These are phyloP conservation scores for Monosporozyma siamensis DNA, from an alignment of 805 yeast species.

Conservation along the genomic window DNA sequence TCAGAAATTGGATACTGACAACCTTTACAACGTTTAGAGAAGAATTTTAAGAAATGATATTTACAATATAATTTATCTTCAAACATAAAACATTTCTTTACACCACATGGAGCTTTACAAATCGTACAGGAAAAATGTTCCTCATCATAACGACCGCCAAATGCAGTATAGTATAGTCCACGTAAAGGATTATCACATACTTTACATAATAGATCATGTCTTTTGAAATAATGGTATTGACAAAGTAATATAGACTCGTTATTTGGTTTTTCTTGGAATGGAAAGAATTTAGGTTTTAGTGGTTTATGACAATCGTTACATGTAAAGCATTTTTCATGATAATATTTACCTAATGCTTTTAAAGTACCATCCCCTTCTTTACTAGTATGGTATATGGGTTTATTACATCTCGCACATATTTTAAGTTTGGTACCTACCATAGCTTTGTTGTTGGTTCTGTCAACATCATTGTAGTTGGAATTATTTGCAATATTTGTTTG, in stretches of 20 bases:
- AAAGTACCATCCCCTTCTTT: slow-evolving; percentile 38
- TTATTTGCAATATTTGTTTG: not conserved
- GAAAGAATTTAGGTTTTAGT: slow-evolving; percentile 84
- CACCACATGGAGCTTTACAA: slow-evolving; percentile 78
- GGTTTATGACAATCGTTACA: slow-evolving; percentile 77
- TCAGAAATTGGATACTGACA: slow-evolving; percentile 85
- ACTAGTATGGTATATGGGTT: not conserved
- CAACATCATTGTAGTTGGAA: not conserved
- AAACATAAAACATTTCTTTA: slow-evolving; percentile 87
- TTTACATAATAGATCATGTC: slow-evolving; percentile 76
- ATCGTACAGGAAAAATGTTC: slow-evolving; percentile 91
- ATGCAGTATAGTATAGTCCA: slow-evolving; percentile 89
- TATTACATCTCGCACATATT: slow-evolving; percentile 3
- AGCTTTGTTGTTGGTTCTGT: not conserved
- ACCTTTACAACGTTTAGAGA: slow-evolving; percentile 88
- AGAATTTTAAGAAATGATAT: slow-evolving; percentile 77
- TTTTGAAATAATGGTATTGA: slow-evolving; percentile 84
- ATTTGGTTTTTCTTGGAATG: slow-evolving; percentile 44
- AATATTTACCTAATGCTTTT: slow-evolving; percentile 69
- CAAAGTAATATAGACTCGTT: slow-evolving; percentile 55
- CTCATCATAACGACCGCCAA: slow-evolving; percentile 84
- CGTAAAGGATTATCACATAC: slow-evolving; percentile 78
- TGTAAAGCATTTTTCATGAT: slow-evolving; percentile 79
- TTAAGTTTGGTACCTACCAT: slow-evolving; percentile 1
- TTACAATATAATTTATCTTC: slow-evolving; percentile 79